Evolutionary conservation across 140 eudicot genomes (phyloP).

Genomic region (Anethum foeniculum): DNA sequence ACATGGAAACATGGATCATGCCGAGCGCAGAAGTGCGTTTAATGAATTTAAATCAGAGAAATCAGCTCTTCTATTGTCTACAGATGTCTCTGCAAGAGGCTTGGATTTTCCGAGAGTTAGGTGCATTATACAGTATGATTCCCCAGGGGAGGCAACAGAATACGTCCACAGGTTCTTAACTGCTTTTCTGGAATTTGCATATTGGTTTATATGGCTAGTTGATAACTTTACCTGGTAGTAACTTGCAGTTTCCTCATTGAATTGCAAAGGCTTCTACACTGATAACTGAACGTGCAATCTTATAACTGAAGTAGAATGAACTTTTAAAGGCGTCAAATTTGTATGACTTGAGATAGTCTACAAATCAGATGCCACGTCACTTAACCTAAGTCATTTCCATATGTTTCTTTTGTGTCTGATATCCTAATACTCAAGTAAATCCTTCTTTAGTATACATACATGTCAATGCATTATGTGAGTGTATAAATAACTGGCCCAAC

Average conservation of each 20-base stretch:
- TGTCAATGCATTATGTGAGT: neutral
- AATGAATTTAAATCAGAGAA: conserved; percentile 73
- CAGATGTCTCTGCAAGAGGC: conserved; percentile 96
- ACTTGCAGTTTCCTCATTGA: neutral
- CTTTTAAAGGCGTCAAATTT: neutral
- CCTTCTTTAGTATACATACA: neutral
- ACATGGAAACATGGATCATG: conserved; percentile 93
- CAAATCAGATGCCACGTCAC: neutral
- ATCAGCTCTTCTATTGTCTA: conserved; percentile 79
- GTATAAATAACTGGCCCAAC: neutral
- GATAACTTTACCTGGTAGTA: neutral
- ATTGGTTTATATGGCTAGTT: neutral
- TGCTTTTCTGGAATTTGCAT: neutral
- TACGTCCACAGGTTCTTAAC: conserved; percentile 74
- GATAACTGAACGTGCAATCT: neutral
- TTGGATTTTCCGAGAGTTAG: conserved; percentile 87
- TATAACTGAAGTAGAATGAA: neutral
- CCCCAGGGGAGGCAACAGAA: conserved; percentile 97
- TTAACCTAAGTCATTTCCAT: neutral
- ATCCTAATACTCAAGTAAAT: neutral
- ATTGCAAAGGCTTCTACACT: neutral
- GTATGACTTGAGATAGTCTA: neutral
- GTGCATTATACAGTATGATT: conserved; percentile 92
- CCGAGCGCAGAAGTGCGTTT: conserved; percentile 67
- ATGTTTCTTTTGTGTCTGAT: neutral